Evolutionary conservation across 495 filamentous ascomycete species (phyloP).

Genomic region (Xylaria intraflava): DNA sequence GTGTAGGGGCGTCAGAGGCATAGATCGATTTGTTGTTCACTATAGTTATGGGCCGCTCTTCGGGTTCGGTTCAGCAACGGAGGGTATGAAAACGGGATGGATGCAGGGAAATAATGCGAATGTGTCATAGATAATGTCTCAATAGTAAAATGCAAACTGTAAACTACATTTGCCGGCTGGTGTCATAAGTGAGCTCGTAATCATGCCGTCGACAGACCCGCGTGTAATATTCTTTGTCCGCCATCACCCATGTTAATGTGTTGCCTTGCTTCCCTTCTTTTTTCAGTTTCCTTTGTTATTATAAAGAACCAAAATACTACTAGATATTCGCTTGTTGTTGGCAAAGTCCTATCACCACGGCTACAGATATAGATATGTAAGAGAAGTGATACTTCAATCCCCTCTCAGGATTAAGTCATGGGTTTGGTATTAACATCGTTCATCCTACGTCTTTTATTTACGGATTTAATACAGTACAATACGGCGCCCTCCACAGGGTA

Average conservation of each 20-base stretch:
- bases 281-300: too few species aligned
- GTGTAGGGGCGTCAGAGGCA: not conserved
- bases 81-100: not conserved
- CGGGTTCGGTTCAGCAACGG: not conserved
- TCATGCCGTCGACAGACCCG: not conserved
- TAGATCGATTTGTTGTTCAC: conserved; percentile 1
- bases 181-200: not conserved
- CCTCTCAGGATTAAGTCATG: not conserved
- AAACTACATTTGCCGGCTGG: not conserved
- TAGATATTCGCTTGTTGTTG: too few species aligned
- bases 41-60: not conserved
- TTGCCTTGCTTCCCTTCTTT: too few species aligned
- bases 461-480: too few species aligned
- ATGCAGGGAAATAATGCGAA: conserved; percentile 16
- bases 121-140: conserved; percentile 27
- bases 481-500: too few species aligned
- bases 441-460: not conserved
- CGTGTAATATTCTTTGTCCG: not conserved
- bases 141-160: conserved; percentile 18
- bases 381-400: not conserved
- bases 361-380: too few species aligned
- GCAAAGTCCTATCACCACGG: too few species aligned
- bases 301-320: not conserved
- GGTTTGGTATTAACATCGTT: not conserved
- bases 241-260: not conserved